Evolutionary conservation across 2,329 filamentous ascomycete genomes (phyloP).

Genomic region (Aspergillus sp.): DNA sequence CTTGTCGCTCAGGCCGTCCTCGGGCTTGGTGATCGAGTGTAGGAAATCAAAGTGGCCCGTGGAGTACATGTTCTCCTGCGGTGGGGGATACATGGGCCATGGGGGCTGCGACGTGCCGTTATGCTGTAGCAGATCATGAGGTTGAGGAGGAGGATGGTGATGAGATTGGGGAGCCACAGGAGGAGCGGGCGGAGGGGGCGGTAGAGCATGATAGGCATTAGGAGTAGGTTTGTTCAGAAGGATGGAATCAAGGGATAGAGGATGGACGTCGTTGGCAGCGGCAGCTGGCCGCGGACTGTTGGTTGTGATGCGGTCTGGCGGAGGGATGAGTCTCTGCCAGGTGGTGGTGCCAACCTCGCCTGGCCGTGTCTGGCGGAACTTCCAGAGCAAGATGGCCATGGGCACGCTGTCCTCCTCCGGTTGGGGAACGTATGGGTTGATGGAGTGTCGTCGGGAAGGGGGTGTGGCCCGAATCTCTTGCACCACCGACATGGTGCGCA

Average conservation of each 20-base stretch:
- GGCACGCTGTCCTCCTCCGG: slow-evolving; percentile 33
- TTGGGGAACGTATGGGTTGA: slow-evolving; percentile 24
- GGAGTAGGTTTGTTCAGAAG: slow-evolving; percentile 32
- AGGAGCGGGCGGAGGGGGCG: not conserved
- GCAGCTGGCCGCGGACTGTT: slow-evolving; percentile 37
- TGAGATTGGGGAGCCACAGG: too few species aligned
- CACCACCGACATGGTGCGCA: slow-evolving; percentile 45
- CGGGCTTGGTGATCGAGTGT: slow-evolving; percentile 32
- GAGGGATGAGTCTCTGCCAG: slow-evolving; percentile 44
- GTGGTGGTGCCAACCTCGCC: slow-evolving; percentile 44
- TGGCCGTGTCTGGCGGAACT: slow-evolving; percentile 44
- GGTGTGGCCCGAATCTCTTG: slow-evolving; percentile 45
- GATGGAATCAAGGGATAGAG: slow-evolving; percentile 37
- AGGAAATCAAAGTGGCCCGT: slow-evolving; percentile 36
- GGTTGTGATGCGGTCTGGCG: slow-evolving; percentile 34
- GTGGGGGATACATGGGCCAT: slow-evolving; percentile 36
- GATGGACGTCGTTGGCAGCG: slow-evolving; percentile 36
- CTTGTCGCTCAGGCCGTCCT: slow-evolving; percentile 35
- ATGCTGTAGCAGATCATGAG: slow-evolving; percentile 32
- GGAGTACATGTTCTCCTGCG: slow-evolving; percentile 37
- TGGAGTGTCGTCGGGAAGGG: slow-evolving; percentile 25
- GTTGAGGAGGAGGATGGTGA: slow-evolving; percentile 16
- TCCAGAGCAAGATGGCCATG: slow-evolving; percentile 48
- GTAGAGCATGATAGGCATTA: slow-evolving; percentile 29
- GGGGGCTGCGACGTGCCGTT: slow-evolving; percentile 30